Conservation (phyloP, 1,284 basidiomycete genomes). For the Somion occarium region DNA sequence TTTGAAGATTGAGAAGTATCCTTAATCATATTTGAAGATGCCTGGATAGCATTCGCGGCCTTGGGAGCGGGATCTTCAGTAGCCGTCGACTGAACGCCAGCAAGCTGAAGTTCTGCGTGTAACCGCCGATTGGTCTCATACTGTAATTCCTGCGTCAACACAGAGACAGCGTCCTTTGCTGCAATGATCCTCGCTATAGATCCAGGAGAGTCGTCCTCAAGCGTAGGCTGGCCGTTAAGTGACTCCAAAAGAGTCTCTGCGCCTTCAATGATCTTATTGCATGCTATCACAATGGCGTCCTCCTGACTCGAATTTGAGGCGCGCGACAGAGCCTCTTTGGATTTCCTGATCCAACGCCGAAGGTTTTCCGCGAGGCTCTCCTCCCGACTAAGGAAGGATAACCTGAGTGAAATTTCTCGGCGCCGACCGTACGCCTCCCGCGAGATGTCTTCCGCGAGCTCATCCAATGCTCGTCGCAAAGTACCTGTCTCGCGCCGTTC, state of each 20-base stretch:
- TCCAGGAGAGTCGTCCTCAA: conserved; percentile 18
- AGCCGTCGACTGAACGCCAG: background rate
- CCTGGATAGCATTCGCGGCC: background rate
- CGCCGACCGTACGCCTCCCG: conserved; percentile 74
- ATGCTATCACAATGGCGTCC: conserved; percentile 19
- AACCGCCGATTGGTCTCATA: conserved; percentile 58
- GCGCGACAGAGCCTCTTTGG: conserved; percentile 39
- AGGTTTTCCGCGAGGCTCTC: conserved; percentile 57
- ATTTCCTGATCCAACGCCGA: conserved; percentile 48
- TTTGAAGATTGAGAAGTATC: no score
- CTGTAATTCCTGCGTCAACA: conserved; percentile 62
- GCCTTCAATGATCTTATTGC: conserved; percentile 40
- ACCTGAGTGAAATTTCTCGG: conserved; percentile 65
- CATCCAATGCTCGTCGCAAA: conserved; percentile 63
- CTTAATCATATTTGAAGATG: background rate
- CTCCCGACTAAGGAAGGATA: conserved; percentile 65
- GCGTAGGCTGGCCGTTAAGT: conserved; percentile 34
- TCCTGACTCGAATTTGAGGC: conserved; percentile 13
- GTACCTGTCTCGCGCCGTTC: conserved; percentile 42
- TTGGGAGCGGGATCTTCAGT: background rate
- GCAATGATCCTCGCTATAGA: conserved; percentile 52
- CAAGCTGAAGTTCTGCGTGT: conserved; percentile 33
- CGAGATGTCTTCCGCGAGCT: conserved; percentile 67
- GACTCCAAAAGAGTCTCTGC: conserved; percentile 44
- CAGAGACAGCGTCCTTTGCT: conserved; percentile 55